Conservation (phyloP, 1,284 basidiomycete species). For the Ustilago sp. region DNA sequence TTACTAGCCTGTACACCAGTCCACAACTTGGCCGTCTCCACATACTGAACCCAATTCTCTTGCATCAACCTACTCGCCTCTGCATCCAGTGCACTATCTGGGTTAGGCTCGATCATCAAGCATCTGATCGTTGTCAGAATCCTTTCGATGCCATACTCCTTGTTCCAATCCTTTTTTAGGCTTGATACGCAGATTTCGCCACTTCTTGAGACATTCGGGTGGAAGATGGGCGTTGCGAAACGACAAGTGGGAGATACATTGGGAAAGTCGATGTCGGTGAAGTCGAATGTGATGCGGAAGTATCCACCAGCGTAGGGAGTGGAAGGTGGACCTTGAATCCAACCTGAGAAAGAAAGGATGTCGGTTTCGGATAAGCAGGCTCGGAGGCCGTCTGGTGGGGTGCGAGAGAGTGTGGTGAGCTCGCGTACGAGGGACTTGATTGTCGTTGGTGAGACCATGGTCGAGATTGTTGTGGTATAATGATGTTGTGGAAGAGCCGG, state of each 20-base stretch:
- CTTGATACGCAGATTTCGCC: slow-evolving; percentile 98
- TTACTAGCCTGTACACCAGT: slow-evolving; percentile 85
- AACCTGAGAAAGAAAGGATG: slow-evolving; percentile 40
- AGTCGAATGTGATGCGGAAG: slow-evolving; percentile 52
- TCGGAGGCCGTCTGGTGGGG: slow-evolving; percentile 37
- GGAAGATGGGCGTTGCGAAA: slow-evolving; percentile 78
- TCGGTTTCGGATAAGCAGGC: slow-evolving; percentile 40
- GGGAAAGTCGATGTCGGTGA: slow-evolving; percentile 47
- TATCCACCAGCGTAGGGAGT: slow-evolving; percentile 79
- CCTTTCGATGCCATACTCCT: slow-evolving; percentile 87
- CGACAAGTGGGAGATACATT: slow-evolving; percentile 31
- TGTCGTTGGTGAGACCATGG: slow-evolving; percentile 40
- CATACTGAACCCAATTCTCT: slow-evolving; percentile 81
- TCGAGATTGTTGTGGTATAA: not conserved
- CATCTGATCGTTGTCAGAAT: slow-evolving; percentile 88
- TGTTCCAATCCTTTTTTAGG: slow-evolving; percentile 95
- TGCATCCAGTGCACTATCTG: slow-evolving; percentile 93
- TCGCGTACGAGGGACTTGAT: slow-evolving; percentile 39
- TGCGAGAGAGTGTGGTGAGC: slow-evolving; percentile 20
- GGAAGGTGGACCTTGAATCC: slow-evolving; percentile 74
- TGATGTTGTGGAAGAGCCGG: not conserved
- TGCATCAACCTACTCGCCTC: slow-evolving; percentile 90
- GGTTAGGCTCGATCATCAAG: slow-evolving; percentile 93
- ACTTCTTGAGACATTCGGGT: slow-evolving; percentile 88
- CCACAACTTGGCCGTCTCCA: slow-evolving; percentile 83